Evolutionary conservation across 1,284 basidiomycete species (phyloP).

Genomic region (Cutaneotrichosporon spelunceum): DNA sequence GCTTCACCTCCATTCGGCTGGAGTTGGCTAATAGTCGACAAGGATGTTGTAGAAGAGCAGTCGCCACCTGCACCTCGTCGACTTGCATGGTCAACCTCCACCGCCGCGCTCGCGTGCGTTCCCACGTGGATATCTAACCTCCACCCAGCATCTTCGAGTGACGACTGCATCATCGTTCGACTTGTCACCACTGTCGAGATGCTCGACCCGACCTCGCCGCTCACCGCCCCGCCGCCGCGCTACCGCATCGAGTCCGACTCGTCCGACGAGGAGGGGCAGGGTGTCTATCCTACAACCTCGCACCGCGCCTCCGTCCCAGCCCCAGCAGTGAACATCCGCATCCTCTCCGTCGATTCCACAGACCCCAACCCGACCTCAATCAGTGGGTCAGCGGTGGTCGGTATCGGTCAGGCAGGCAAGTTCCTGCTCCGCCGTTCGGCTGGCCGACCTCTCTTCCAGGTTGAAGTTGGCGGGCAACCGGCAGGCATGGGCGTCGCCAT

Average conservation of each 20-base stretch:
- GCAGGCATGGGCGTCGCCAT: slow-evolving; percentile 22
- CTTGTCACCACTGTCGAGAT: slow-evolving; percentile 20
- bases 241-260: slow-evolving; percentile 50
- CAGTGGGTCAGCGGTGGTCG: slow-evolving; percentile 25
- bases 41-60: neutral
- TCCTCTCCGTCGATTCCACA: neutral
- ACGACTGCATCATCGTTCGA: neutral
- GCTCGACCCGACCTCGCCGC: slow-evolving; percentile 39
- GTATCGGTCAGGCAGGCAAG: slow-evolving; percentile 37
- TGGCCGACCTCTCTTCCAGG: slow-evolving; percentile 14
- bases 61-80: neutral
- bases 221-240: slow-evolving; percentile 42
- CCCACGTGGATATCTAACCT: slow-evolving; percentile 6
- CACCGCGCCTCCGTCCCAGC: neutral
- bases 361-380: neutral
- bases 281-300: slow-evolving; percentile 27
- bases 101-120: neutral
- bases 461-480: slow-evolving; percentile 17
- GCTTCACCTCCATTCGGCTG: neutral
- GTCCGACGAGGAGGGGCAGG: slow-evolving; percentile 48
- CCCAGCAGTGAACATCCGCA: neutral
- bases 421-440: slow-evolving; percentile 27
- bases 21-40: neutral
- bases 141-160: neutral
- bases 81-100: neutral